Conservation (phyloP, 2,329 filamentous ascomycete species). For the Metarhizium humberi region DNA sequence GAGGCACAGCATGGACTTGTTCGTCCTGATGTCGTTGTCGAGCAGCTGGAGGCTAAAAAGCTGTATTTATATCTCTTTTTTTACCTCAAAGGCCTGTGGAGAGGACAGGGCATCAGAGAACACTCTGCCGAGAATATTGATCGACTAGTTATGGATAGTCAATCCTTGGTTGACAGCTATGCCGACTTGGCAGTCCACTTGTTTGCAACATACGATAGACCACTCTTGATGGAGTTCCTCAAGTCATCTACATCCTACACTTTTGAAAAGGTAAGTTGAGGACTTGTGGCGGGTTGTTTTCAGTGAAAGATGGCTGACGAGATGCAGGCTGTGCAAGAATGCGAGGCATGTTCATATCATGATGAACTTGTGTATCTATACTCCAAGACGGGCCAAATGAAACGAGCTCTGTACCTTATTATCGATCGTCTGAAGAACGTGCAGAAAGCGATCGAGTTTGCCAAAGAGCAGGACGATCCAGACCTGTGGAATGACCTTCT, state of each 20-base stretch:
- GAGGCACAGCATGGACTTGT: conserved; percentile 87
- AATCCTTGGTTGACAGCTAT: conserved; percentile 71
- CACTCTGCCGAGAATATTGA: conserved; percentile 45
- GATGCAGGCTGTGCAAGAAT: conserved; percentile 58
- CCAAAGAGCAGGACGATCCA: conserved; percentile 83
- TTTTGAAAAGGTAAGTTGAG: conserved; percentile 58
- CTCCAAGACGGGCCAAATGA: conserved; percentile 90
- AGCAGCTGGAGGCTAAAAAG: conserved; percentile 61
- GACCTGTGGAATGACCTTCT: conserved; percentile 94
- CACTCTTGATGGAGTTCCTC: conserved; percentile 77
- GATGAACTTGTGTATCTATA: conserved; percentile 93
- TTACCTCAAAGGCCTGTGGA: conserved; percentile 83
- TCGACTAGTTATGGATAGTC: conserved; percentile 47
- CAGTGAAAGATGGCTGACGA: conserved; percentile 7
- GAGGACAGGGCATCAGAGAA: conserved; percentile 55
- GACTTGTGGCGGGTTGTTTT: too few relatives aligned
- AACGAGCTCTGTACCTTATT: conserved; percentile 83
- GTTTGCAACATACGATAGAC: conserved; percentile 75
- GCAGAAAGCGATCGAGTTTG: conserved; percentile 85
- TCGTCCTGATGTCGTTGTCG: conserved; percentile 65
- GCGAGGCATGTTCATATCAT: conserved; percentile 71
- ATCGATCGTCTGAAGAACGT: conserved; percentile 90
- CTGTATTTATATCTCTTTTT: conserved; percentile 77
- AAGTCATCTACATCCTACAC: conserved; percentile 77
- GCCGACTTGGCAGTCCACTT: conserved; percentile 79